A percentile compares a stretch with the other conserved stretches of the same genome.
Conservation (phyloP, 306 rosid genomes). For the Mucuna pruriens region DNA sequence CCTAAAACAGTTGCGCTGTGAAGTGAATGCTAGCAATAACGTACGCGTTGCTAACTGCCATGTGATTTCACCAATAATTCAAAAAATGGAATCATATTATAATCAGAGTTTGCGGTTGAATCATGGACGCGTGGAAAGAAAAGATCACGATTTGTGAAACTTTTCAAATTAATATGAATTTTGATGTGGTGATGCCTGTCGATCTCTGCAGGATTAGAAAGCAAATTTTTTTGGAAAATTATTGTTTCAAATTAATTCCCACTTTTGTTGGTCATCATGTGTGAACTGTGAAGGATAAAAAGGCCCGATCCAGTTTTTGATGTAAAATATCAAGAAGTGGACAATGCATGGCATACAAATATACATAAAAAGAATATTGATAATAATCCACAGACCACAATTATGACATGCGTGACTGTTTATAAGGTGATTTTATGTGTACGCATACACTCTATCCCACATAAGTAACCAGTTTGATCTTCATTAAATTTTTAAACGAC, state of each 20-base stretch:
- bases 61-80: background rate
- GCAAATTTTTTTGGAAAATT: background rate
- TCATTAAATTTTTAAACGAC: background rate
- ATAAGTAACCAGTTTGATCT: background rate
- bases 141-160: background rate
- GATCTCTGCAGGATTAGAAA: background rate
- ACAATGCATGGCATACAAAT: background rate
- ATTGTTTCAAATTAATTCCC: background rate
- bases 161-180: background rate
- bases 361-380: background rate
- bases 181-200: constrained; percentile 20
- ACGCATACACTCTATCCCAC: too few relatives aligned
- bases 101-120: background rate
- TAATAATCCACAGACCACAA: background rate
- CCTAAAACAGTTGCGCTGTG: background rate
- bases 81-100: background rate
- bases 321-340: background rate
- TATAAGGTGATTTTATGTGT: background rate
- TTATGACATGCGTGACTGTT: background rate
- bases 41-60: background rate
- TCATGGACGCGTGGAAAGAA: constrained; percentile 26
- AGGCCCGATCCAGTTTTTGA: background rate
- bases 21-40: background rate
- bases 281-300: constrained; percentile 30
- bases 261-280: constrained; percentile 11